Evolutionary conservation across 2,329 filamentous ascomycete species (phyloP).

Genomic region (Chrysoporthe deuterocubensis): DNA sequence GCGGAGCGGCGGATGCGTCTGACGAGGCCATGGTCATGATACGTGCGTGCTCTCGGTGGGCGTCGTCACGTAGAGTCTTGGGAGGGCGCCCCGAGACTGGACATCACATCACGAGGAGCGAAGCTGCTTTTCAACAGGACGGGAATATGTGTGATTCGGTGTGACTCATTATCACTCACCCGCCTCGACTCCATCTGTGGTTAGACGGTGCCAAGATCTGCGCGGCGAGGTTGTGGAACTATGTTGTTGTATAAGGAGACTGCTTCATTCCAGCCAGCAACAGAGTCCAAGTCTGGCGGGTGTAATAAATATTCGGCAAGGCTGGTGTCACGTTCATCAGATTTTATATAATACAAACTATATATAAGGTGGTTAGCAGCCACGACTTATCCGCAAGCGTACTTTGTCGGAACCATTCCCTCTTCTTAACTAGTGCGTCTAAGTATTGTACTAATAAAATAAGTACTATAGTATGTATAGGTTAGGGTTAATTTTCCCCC

Average conservation of each 20-base stretch:
- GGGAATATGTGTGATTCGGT: not conserved
- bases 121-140: not conserved
- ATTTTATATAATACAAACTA: no score
- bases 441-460: not conserved
- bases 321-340: no score
- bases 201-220: not conserved
- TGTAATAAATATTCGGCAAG: no score
- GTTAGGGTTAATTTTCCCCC: no score
- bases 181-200: not conserved
- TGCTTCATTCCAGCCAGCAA: not conserved
- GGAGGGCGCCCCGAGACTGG: not conserved
- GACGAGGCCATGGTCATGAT: not conserved
- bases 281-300: no score
- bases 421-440: no score
- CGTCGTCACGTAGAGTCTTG: no score
- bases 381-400: no score
- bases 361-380: no score
- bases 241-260: not conserved
- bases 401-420: not conserved
- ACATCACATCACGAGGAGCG: not conserved
- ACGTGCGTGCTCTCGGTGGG: no score
- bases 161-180: not conserved
- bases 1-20: slow-evolving; percentile 17
- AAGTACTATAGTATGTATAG: not conserved
- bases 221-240: not conserved